Evolutionary conservation across 1,284 basidiomycete species (phyloP).

Genomic region (Cystobasidiaceae sp.): DNA sequence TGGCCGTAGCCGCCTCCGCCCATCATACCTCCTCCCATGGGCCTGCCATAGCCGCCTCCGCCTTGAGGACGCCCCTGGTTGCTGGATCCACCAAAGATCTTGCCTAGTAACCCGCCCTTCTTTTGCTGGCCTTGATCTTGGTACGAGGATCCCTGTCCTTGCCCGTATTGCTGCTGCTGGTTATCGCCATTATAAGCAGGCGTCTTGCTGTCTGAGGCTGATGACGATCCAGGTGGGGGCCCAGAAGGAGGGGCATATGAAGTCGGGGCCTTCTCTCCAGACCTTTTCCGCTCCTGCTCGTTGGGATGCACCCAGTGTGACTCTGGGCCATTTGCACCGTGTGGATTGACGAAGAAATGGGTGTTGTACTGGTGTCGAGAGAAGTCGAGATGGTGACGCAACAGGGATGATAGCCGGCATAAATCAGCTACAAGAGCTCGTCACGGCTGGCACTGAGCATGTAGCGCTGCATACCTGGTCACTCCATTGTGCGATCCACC

Average conservation of each 20-base stretch:
- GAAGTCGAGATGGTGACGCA: no score
- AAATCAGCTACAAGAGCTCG: neutral
- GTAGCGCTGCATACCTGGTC: neutral
- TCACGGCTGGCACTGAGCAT: neutral
- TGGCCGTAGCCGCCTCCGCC: constrained; percentile 9
- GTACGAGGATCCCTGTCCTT: no score
- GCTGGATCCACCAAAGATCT: no score
- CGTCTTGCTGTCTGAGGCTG: neutral
- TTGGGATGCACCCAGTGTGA: constrained; percentile 28
- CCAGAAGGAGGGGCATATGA: constrained; percentile 18
- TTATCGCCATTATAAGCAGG: neutral
- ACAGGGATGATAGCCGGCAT: no score
- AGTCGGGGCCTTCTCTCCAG: neutral
- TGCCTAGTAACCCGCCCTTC: neutral
- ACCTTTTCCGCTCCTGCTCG: constrained; percentile 2
- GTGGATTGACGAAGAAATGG: constrained; percentile 21
- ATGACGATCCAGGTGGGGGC: constrained; percentile 1
- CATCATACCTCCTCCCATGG: neutral
- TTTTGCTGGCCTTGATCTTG: neutral
- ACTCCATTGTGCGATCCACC: constrained; percentile 23
- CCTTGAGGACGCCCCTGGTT: no score
- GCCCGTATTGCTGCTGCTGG: neutral
- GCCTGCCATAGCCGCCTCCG: neutral
- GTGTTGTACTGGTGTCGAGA: neutral
- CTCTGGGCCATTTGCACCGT: constrained; percentile 5